Evolutionary conservation across 352 stramenopile species (phyloP), one percentile per base, ranked within the genome.

Genomic region (Globisporangium orthogonon): DNA sequence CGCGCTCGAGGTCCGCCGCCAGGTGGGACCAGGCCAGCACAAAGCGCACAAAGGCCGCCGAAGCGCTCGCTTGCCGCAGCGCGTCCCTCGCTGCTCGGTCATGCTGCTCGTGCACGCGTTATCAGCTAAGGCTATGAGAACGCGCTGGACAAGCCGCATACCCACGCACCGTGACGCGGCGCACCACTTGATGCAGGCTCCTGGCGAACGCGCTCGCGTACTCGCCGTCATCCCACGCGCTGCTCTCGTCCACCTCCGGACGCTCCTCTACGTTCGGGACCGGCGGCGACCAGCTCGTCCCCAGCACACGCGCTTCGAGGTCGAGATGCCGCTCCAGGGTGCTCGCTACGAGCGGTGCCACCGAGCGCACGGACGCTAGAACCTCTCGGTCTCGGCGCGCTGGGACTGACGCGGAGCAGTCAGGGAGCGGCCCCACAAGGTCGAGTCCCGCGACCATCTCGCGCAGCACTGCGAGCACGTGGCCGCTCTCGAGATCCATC

Each of bases 11-110:
- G 48, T 69, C 63, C 28, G 78, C 71, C 33, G 69, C 64, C 13
- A 86, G 54, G 46, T 86, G 66, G 18, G 67, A 71, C 55, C 76
- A 76, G 10, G 47, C 57, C 23, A 76, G 57, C 9, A 69, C 57
- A 30, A 87, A 75, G 6, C 23, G 51, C 9, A 69, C 71, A 3
- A 78, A 67, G 17, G 56, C 60, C 7, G 55, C 58, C 44, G 67
- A 85, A 31, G 80, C 70, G 28, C 54, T 76, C 31, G 70, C 77
- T 17, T 62, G 66, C 6, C 74, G 72, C n/a, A 89, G 58, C 1
- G 62, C 64, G 47, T 82, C 71, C 0, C 69, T 67, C 11, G 63
- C 65, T 0, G 51, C 39, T 17, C 76, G 81, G 61, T 86, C 72
- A 7, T 70, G 63, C 73, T 85, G 28, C 30, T 17, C 39, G 30